These are phyloP conservation scores for Withania somnifera DNA, from an alignment of 305 asterid species.

Conservation along the genomic window DNA sequence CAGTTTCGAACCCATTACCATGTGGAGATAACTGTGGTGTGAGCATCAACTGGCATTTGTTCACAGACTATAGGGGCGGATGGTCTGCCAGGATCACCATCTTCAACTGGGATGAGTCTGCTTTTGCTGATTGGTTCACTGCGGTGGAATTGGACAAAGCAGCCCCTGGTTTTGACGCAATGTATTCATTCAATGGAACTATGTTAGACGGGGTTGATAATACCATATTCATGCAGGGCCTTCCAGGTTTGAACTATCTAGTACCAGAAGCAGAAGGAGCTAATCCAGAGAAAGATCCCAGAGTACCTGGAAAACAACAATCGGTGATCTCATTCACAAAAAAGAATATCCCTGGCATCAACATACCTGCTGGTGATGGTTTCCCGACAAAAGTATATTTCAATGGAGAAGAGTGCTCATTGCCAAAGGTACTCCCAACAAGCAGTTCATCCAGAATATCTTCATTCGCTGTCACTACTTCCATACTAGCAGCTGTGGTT, in stretches of 20 bases:
- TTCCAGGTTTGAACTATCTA: constrained; percentile 56
- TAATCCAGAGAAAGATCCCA: constrained; percentile 38
- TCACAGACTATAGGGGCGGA: constrained; percentile 69
- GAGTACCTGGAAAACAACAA: constrained; percentile 87
- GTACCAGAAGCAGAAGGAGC: constrained; percentile 58
- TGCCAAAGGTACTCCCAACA: constrained; percentile 47
- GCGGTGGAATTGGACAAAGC: constrained; percentile 55
- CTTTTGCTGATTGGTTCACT: constrained; percentile 72
- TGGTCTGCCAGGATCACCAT: constrained; percentile 86
- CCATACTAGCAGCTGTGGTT: constrained; percentile 17
- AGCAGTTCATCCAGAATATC: constrained; percentile 30
- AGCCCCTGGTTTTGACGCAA: constrained; percentile 55
- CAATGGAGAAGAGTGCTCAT: constrained; percentile 87
- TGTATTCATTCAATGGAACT: constrained; percentile 76
- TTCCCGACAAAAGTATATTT: constrained; percentile 81
- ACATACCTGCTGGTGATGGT: constrained; percentile 64
- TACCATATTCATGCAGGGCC: constrained; percentile 84
- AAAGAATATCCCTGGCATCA: constrained; percentile 50
- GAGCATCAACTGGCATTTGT: constrained; percentile 80
- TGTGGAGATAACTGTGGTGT: constrained; percentile 90
- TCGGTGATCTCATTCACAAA: constrained; percentile 81
- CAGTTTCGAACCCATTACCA: constrained; percentile 59
- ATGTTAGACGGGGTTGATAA: constrained; percentile 37
- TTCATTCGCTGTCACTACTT: constrained; percentile 9
- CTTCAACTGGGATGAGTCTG: constrained; percentile 73